Percentiles rank a stretch among this genome's conserved stretches.
Conservation (phyloP, 208 protist genomes). For the Giardia duodenalis region DNA sequence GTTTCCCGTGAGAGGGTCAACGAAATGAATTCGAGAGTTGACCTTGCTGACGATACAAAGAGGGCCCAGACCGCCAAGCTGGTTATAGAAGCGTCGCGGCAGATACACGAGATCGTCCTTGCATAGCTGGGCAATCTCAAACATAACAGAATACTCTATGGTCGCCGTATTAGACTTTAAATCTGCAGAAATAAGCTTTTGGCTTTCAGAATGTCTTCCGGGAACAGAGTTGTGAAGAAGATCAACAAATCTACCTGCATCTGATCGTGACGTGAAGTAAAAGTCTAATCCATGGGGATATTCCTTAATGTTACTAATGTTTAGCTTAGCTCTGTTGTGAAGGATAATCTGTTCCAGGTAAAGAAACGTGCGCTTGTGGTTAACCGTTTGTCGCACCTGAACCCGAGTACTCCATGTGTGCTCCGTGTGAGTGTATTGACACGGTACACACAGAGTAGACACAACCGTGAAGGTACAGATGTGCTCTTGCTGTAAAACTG, state of each 20-base stretch:
- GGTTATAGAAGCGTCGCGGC: neutral
- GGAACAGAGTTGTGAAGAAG: conserved; percentile 14
- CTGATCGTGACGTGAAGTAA: neutral
- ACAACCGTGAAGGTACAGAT: neutral
- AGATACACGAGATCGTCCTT: conserved; percentile 14
- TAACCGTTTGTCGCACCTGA: neutral
- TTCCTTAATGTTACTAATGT: neutral
- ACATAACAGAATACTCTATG: neutral
- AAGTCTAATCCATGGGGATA: conserved; percentile 14
- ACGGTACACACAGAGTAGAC: neutral
- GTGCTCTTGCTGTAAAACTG: conserved; percentile 10
- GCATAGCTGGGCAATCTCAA: neutral
- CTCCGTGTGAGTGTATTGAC: conserved; percentile 23
- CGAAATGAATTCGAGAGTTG: neutral
- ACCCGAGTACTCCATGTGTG: neutral
- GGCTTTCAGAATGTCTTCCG: neutral
- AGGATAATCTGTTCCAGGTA: conserved; percentile 22
- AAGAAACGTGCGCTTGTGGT: conserved; percentile 26
- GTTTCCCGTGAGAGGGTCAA: conserved; percentile 7
- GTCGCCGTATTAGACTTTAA: conserved; percentile 23
- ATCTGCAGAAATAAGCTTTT: conserved; percentile 15
- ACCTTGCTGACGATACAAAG: neutral
- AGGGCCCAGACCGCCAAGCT: neutral
- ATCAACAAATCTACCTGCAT: neutral
- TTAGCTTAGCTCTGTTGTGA: neutral